A percentile compares a stretch with the other conserved stretches of the same genome.
Evolutionary conservation across 2,329 filamentous ascomycete genomes (phyloP).

Genomic region (Magnaporthiopsis poae): DNA sequence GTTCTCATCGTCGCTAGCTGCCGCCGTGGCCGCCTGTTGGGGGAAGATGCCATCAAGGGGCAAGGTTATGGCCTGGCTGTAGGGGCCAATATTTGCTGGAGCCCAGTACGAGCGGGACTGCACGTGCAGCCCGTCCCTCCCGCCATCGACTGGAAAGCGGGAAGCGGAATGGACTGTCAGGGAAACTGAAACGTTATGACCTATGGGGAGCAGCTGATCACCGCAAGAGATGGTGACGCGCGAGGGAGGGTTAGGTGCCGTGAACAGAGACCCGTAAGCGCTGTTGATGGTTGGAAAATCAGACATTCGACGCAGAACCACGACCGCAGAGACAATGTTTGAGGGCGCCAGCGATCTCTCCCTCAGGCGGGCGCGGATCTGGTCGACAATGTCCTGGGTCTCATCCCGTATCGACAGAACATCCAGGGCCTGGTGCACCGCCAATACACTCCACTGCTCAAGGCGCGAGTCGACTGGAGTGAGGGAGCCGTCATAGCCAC

Average conservation of each 20-base stretch:
- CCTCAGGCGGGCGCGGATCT: conserved; percentile 32
- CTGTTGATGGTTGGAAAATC: conserved; percentile 69
- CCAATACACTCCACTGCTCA: conserved; percentile 29
- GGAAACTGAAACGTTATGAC: conserved; percentile 49
- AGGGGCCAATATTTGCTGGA: conserved; percentile 92
- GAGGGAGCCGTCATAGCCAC: not conserved
- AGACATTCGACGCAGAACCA: conserved; percentile 69
- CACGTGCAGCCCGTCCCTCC: conserved; percentile 64
- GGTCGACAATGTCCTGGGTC: conserved; percentile 35
- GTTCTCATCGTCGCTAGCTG: not conserved
- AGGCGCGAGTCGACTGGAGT: conserved; percentile 8
- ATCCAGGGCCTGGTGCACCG: conserved; percentile 12
- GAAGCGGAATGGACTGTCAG: conserved; percentile 3
- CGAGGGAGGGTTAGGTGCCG: conserved; percentile 68
- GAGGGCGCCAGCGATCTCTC: conserved; percentile 25
- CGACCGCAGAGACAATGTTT: conserved; percentile 45
- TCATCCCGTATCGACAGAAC: conserved; percentile 32
- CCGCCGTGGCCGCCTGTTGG: not conserved
- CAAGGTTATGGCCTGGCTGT: conserved; percentile 73
- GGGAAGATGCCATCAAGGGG: conserved; percentile 15
- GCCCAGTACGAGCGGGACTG: conserved; percentile 95
- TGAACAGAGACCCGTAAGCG: conserved; percentile 67
- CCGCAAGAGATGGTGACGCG: conserved; percentile 76
- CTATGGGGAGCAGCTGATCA: conserved; percentile 52
- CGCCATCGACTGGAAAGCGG: not conserved